These are phyloP conservation scores for Zygosaccharomyces sapae DNA, from an alignment of 1,139 yeast genomes.

Conservation along the genomic window DNA sequence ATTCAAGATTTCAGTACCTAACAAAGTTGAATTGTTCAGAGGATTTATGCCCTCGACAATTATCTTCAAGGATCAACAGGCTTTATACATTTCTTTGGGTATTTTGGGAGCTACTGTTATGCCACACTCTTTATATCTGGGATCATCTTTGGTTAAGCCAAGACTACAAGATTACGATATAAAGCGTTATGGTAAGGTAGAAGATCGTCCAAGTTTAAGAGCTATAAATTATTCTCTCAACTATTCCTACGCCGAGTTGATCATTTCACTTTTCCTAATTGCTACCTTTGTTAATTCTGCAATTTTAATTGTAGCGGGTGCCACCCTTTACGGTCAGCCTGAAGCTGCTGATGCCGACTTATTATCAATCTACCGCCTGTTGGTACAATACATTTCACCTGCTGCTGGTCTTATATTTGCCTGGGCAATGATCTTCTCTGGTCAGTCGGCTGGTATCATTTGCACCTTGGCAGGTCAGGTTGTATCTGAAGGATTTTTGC, in stretches of 20 bases:
- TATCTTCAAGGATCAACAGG: slow-evolving; percentile 72
- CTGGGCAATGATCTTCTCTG: slow-evolving; percentile 85
- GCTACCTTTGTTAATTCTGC: slow-evolving; percentile 85
- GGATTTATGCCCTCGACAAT: slow-evolving; percentile 80
- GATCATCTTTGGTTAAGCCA: slow-evolving; percentile 90
- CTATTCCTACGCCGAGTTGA: slow-evolving; percentile 70
- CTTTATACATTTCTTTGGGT: slow-evolving; percentile 81
- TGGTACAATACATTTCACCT: slow-evolving; percentile 70
- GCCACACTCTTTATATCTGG: slow-evolving; percentile 93
- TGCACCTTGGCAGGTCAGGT: slow-evolving; percentile 96
- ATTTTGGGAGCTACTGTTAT: slow-evolving; percentile 95
- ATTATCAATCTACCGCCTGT: slow-evolving; percentile 73
- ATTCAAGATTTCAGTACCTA: slow-evolving; percentile 57
- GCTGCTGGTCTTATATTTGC: slow-evolving; percentile 93
- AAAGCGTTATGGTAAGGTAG: slow-evolving; percentile 43
- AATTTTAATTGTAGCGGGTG: slow-evolving; percentile 79
- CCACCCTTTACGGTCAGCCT: slow-evolving; percentile 62
- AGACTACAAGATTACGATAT: slow-evolving; percentile 78
- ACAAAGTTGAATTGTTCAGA: slow-evolving; percentile 50
- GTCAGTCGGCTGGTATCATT: slow-evolving; percentile 95
- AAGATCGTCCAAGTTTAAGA: slow-evolving; percentile 54
- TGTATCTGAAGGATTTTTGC: slow-evolving; percentile 89
- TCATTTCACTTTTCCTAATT: slow-evolving; percentile 68
- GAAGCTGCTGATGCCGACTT: slow-evolving; percentile 84
- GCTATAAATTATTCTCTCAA: slow-evolving; percentile 69